These are phyloP conservation scores for Camellia oleifera DNA, from an alignment of 179 eudicot species.

Conservation along the genomic window DNA sequence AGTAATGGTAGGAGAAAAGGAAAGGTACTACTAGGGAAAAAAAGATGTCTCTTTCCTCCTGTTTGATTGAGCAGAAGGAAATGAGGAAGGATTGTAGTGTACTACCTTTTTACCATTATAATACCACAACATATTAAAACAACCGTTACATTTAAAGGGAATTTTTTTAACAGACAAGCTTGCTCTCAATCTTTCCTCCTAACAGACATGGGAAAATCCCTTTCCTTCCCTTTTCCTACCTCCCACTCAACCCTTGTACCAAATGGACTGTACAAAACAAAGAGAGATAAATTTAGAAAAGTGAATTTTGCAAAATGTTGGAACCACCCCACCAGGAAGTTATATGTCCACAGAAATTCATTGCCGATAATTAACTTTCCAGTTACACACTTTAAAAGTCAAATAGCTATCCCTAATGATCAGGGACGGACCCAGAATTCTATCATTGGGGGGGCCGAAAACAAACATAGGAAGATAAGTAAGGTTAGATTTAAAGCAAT, in stretches of 20 bases:
- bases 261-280: neutral
- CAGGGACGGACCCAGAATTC: too few relatives aligned
- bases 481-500: too few relatives aligned
- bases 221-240: neutral
- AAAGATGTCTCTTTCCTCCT: neutral
- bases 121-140: neutral
- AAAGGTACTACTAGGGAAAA: neutral
- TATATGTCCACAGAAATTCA: neutral
- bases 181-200: neutral
- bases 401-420: conserved; percentile 2
- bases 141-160: neutral
- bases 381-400: neutral
- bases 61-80: neutral
- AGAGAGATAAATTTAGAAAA: neutral
- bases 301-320: neutral
- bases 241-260: neutral
- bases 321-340: conserved; percentile 3
- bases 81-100: neutral
- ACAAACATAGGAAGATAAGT: too few relatives aligned
- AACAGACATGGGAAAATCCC: neutral
- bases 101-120: too few relatives aligned
- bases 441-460: too few relatives aligned
- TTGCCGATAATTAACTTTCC: neutral
- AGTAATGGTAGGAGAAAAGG: neutral
- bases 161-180: neutral